Evolutionary conservation across 2,329 filamentous ascomycete genomes (phyloP).

Genomic region (Colletotrichum cordylinicola): DNA sequence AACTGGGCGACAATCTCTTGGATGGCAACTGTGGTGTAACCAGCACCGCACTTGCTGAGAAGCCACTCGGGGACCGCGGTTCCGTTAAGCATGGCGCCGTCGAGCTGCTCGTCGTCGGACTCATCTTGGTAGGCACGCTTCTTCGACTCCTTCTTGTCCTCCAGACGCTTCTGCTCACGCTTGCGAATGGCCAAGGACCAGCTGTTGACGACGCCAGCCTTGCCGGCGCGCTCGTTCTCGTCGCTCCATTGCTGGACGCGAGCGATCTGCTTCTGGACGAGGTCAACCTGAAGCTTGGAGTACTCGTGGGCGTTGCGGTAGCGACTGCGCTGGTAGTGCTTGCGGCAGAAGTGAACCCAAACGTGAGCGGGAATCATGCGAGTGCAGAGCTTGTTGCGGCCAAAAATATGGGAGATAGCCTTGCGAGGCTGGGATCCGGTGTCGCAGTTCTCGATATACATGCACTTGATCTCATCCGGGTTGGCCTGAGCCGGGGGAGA

Average conservation of each 20-base stretch:
- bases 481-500: constrained; percentile 11
- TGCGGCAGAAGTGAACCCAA: constrained; percentile 81
- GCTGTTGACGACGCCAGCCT: constrained; percentile 53
- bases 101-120: constrained; percentile 36
- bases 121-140: constrained; percentile 32
- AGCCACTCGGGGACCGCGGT: constrained; percentile 57
- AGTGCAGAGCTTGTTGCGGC: constrained; percentile 81
- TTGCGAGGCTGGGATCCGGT: constrained; percentile 71
- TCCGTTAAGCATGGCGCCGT: constrained; percentile 35
- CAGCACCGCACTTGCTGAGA: constrained; percentile 47
- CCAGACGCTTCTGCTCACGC: constrained; percentile 65
- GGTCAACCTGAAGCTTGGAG: constrained; percentile 65
- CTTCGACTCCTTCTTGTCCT: constrained; percentile 40
- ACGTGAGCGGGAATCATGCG: constrained; percentile 70
- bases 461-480: constrained; percentile 43
- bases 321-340: constrained; percentile 79
- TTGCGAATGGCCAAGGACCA: constrained; percentile 71
- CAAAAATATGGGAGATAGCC: constrained; percentile 82
- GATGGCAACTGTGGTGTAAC: constrained; percentile 54
- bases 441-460: constrained; percentile 63
- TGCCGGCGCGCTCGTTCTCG: constrained; percentile 43
- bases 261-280: constrained; percentile 67
- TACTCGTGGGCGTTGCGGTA: constrained; percentile 71
- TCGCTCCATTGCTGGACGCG: constrained; percentile 69
- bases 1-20: constrained; percentile 52